Evolutionary conservation across 257 asterid species (phyloP).

Genomic region (Coffea canephora): DNA sequence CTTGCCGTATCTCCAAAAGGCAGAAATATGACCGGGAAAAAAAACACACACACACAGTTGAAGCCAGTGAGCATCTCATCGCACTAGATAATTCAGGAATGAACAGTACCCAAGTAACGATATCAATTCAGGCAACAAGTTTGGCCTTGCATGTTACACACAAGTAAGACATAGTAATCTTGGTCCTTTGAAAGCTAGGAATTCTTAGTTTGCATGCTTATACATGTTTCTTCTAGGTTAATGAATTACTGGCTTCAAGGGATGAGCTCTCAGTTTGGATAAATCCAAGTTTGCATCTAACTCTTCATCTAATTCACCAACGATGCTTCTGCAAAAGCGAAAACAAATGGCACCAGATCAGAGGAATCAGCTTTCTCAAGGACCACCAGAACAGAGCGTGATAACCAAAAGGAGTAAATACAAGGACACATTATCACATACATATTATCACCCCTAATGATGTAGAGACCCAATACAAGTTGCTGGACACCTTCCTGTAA

Average conservation of each 20-base stretch:
- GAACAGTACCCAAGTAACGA: not conserved
- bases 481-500: constrained; percentile 96
- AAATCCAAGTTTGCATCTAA: constrained; percentile 86
- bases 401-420: not conserved
- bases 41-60: not conserved
- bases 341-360: constrained; percentile 2
- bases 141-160: constrained; percentile 7
- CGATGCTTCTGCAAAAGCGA: constrained; percentile 62
- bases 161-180: not conserved
- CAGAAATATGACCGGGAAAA: not conserved
- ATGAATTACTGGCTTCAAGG: constrained; percentile 89
- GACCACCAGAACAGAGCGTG: not conserved
- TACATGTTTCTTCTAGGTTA: constrained; percentile 29
- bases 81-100: not conserved
- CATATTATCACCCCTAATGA: constrained; percentile 97
- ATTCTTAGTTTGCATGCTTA: constrained; percentile 14
- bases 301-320: constrained; percentile 94
- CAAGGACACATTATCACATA: constrained; percentile 27
- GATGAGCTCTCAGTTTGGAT: constrained; percentile 89
- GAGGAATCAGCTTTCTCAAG: not conserved
- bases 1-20: not conserved
- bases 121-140: not conserved
- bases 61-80: not conserved
- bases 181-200: not conserved
- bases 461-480: constrained; percentile 95